These are phyloP conservation scores for Camelina laxa DNA, from an alignment of 345 rosid species.

Conservation along the genomic window DNA sequence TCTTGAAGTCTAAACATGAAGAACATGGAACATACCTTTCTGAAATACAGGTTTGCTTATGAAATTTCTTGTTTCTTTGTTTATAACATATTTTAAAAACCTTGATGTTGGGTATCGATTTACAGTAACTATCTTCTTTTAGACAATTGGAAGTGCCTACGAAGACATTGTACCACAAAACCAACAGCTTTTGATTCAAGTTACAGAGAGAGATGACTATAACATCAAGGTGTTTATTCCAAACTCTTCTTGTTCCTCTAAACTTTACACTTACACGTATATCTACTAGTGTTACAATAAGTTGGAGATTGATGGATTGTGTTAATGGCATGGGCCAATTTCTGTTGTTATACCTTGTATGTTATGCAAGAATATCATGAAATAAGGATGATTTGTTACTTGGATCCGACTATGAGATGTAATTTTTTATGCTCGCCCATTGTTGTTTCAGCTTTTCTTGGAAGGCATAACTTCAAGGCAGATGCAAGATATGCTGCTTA, in stretches of 20 bases:
- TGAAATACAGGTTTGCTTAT: conserved; percentile 82
- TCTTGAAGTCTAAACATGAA: conserved; percentile 80
- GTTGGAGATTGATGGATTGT: conserved; percentile 7
- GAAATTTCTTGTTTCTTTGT: conserved; percentile 24
- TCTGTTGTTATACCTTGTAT: conserved; percentile 4
- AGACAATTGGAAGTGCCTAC: conserved; percentile 94
- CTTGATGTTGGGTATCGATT: conserved; percentile 36
- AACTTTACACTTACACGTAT: neutral
- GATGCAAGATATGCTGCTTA: conserved; percentile 60
- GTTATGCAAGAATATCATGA: neutral
- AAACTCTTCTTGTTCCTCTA: conserved; percentile 21
- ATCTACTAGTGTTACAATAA: conserved; percentile 1
- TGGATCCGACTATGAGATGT: conserved; percentile 18
- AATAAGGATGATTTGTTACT: conserved; percentile 15
- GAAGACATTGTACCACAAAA: conserved; percentile 96
- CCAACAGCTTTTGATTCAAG: conserved; percentile 91
- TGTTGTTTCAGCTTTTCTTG: conserved; percentile 71
- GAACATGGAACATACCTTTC: conserved; percentile 90
- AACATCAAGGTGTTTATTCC: conserved; percentile 77
- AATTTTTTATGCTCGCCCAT: conserved; percentile 33
- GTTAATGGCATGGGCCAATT: conserved; percentile 5
- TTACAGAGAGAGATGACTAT: conserved; percentile 97
- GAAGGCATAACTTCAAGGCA: conserved; percentile 85
- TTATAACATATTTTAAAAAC: conserved; percentile 18
- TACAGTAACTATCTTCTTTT: conserved; percentile 49